phyloP scores from a whole-genome alignment of 352 stramenopile species.

The Blastocystis hominis region DNA sequence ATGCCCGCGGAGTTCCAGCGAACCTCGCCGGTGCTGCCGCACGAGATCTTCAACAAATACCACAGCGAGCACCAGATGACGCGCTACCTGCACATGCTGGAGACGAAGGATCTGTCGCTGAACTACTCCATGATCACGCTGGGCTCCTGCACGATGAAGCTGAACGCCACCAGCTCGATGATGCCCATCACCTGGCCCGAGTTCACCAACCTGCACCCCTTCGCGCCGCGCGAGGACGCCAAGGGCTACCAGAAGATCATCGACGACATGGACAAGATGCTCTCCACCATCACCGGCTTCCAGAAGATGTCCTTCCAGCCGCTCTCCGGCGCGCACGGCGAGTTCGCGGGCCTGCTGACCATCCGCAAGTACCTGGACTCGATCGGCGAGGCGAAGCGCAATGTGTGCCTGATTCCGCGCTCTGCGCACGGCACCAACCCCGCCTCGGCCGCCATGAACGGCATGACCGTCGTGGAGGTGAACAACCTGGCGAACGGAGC shows the following conservation, averaged over 20 bases:
- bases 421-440: constrained; percentile 97
- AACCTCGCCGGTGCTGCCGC: constrained; percentile 71
- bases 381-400: constrained; percentile 81
- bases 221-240: constrained; percentile 84
- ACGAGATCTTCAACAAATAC: constrained; percentile 91
- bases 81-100: constrained; percentile 91
- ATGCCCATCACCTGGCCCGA: constrained; percentile 89
- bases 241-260: constrained; percentile 92
- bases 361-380: constrained; percentile 88
- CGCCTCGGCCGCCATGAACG: constrained; percentile 87
- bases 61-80: constrained; percentile 82
- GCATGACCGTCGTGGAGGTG: constrained; percentile 89
- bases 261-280: constrained; percentile 64
- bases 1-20: constrained; percentile 43
- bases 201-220: constrained; percentile 94
- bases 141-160: constrained; percentile 99
- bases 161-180: constrained; percentile 93
- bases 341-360: constrained; percentile 88
- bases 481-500: constrained; percentile 84
- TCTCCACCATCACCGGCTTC: constrained; percentile 95
- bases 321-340: constrained; percentile 90
- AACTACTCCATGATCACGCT: constrained; percentile 98
- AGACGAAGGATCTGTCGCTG: constrained; percentile 94
- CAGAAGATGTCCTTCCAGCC: constrained; percentile 88
- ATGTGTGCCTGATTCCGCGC: constrained; percentile 94